Base-by-base conservation (phyloP, 495 filamentous ascomycete genomes). In the Astrothelium subdiscretum region DNA sequence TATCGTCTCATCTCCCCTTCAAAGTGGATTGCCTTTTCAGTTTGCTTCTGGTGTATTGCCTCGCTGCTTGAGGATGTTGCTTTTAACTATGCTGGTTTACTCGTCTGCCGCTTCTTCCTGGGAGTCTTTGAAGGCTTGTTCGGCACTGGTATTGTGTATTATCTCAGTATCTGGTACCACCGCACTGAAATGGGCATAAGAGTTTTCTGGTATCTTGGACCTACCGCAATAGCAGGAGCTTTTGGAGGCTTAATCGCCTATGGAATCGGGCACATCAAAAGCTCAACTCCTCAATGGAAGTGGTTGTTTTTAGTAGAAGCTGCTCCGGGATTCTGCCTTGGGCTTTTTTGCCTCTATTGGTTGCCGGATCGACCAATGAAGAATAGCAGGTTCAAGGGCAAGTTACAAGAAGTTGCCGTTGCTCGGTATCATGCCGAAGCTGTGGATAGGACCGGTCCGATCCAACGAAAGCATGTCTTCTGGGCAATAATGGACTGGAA, bases 151-250 rank as follows among this genome's bases (percentile, higher is more conserved):
- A 54, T 54, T 15, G 48, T 54, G 5, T 54, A 54, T 20, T 54
- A 54, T 54, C 48, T 54, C 6, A 54, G 48, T 29, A 54, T 54
- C 24, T 54, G 48, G 48, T 54, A 54, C 24, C 48, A 54, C 24
- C 48, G 48, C 8, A 54, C 48, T 29, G 48, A 54, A 24, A 20
- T 54, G 0, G 48, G 48, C 48, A 8, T 54, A 3, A 54, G 24
- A 29, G 48, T 54, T 0, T 54, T 54, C 24, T 54, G 48, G 48
- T 54, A 54, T 29, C 48, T 54, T 54, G 48, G 48, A 54, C 48
- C 48, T 29, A 54, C 48, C 26, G 48, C 48, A 1, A 27, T 54
- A 0, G 48, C 48, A 15, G 48, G 48, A 54, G 48, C 48, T 15
- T 54, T 54, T 29, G 48, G 48, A 29, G 48, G 48, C 24, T 24